Percentiles rank a stretch among this genome's conserved stretches.
These are phyloP conservation scores for Aspergillus fumigatiaffinis DNA, from an alignment of 2,329 filamentous ascomycete species.

Conservation along the genomic window DNA sequence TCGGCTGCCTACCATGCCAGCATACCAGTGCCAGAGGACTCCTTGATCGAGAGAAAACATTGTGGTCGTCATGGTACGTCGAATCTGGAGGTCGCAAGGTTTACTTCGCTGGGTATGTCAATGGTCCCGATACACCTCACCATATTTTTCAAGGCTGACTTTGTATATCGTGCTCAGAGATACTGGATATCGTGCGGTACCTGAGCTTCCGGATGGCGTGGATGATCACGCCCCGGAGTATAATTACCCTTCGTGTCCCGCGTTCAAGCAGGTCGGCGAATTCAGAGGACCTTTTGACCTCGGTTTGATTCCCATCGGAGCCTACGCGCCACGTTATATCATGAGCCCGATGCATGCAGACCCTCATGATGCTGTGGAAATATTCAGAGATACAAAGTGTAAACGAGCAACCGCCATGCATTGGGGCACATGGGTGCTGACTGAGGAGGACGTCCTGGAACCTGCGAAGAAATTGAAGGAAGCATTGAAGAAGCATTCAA, in stretches of 20 bases:
- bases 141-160: slow-evolving; percentile 1
- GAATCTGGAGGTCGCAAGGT: slow-evolving; percentile 70
- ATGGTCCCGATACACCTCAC: background rate
- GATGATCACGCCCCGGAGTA: slow-evolving; percentile 72
- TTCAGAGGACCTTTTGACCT: slow-evolving; percentile 83
- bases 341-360: slow-evolving; percentile 83
- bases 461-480: slow-evolving; percentile 69
- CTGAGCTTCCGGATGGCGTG: slow-evolving; percentile 54
- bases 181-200: slow-evolving; percentile 82
- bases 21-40: slow-evolving; percentile 68
- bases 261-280: slow-evolving; percentile 78
- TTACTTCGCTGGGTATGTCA: slow-evolving; percentile 66
- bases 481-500: slow-evolving; percentile 63
- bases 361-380: slow-evolving; percentile 82
- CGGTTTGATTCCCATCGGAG: slow-evolving; percentile 88
- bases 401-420: slow-evolving; percentile 78
- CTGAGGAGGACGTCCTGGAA: slow-evolving; percentile 78
- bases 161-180: slow-evolving; percentile 54
- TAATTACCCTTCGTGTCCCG: slow-evolving; percentile 69
- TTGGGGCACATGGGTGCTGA: slow-evolving; percentile 87
- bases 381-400: slow-evolving; percentile 81
- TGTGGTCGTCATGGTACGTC: slow-evolving; percentile 88
- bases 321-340: slow-evolving; percentile 63
- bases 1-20: slow-evolving; percentile 80
- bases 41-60: slow-evolving; percentile 68